These are phyloP conservation scores for Mycena kentingensis DNA, from an alignment of 768 basidiomycete species.

Conservation along the genomic window DNA sequence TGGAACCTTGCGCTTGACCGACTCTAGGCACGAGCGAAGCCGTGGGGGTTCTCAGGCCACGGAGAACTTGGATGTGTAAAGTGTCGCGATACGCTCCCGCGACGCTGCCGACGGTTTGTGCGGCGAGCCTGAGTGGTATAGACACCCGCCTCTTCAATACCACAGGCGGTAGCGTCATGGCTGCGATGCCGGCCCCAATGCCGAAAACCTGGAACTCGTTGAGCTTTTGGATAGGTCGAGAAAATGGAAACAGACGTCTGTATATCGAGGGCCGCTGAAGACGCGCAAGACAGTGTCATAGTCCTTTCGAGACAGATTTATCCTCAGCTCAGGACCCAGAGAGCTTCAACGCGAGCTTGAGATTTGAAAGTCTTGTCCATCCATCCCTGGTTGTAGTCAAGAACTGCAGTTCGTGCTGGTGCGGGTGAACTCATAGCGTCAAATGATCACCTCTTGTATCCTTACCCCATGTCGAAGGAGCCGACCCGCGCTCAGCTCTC, in stretches of 20 bases:
- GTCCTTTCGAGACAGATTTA: conserved; percentile 10
- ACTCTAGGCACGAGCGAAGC: conserved; percentile 21
- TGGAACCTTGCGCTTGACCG: conserved; percentile 15
- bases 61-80: neutral
- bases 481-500: conserved; percentile 74
- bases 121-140: neutral
- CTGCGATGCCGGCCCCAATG: neutral
- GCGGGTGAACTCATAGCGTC: no score
- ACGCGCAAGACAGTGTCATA: conserved; percentile 9
- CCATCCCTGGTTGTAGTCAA: conserved; percentile 10
- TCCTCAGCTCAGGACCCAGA: conserved; percentile 16
- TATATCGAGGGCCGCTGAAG: neutral
- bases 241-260: conserved; percentile 3
- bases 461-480: conserved; percentile 63
- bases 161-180: neutral
- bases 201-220: neutral
- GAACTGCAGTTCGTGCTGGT: no score
- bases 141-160: neutral
- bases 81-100: conserved; percentile 1
- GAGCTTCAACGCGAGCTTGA: conserved; percentile 1
- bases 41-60: conserved; percentile 12
- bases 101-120: neutral
- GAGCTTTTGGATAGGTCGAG: neutral
- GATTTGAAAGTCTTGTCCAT: conserved; percentile 13
- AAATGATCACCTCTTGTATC: no score